Conservation (phyloP, 805 yeast genomes). For the Saccharomycopsis fibuligera region DNA sequence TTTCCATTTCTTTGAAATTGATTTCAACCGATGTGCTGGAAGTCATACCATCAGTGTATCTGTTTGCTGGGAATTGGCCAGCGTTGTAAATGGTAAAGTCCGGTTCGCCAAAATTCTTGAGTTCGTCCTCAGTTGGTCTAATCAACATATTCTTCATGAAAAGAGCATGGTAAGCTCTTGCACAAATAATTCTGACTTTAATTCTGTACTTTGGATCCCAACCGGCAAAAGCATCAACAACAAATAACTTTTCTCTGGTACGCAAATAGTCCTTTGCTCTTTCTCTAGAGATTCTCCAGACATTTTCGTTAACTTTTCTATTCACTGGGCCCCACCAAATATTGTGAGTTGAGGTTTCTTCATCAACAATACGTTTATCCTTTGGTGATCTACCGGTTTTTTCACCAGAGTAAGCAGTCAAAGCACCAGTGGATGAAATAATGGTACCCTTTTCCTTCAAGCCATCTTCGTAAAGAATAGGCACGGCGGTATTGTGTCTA, state of each 20-base stretch:
- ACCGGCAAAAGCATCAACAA: slow-evolving; percentile 96
- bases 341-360: slow-evolving; percentile 72
- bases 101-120: slow-evolving; percentile 88
- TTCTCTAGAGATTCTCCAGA: slow-evolving; percentile 92
- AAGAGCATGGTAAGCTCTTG: slow-evolving; percentile 96
- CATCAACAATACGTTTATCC: slow-evolving; percentile 97
- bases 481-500: slow-evolving; percentile 90
- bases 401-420: slow-evolving; percentile 90
- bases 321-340: slow-evolving; percentile 99
- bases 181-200: slow-evolving; percentile 93
- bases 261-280: slow-evolving; percentile 95
- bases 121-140: slow-evolving; percentile 87
- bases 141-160: slow-evolving; percentile 98
- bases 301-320: slow-evolving; percentile 86
- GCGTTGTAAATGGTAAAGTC: slow-evolving; percentile 98
- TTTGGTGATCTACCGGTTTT: slow-evolving; percentile 98
- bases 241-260: slow-evolving; percentile 89
- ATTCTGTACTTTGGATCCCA: slow-evolving; percentile 98
- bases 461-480: slow-evolving; percentile 92
- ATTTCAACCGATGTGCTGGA: slow-evolving; percentile 93
- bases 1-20: slow-evolving; percentile 95
- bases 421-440: slow-evolving; percentile 87
- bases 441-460: slow-evolving; percentile 85
- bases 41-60: slow-evolving; percentile 95
- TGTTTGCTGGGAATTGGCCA: slow-evolving; percentile 97